These are phyloP conservation scores for Miscanthus lutarioriparius DNA, from an alignment of 176 grass and related monocot genomes.

Conservation along the genomic window DNA sequence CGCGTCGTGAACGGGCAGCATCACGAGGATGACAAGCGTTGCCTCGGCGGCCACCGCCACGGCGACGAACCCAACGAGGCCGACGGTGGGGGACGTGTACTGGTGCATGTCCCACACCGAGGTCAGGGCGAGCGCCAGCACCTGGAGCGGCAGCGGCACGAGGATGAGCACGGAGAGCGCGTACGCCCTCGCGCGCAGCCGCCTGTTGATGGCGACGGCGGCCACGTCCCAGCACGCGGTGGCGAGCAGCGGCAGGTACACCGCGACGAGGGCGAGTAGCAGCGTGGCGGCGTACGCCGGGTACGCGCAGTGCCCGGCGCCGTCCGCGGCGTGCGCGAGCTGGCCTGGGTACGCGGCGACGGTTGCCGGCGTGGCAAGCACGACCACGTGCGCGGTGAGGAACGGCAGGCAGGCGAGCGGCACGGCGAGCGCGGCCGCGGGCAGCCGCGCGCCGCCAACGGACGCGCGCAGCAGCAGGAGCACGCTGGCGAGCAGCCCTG, in stretches of 20 bases:
- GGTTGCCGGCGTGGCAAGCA: conserved; percentile 10
- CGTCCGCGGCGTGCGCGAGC: conserved; percentile 1
- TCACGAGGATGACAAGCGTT: conserved; percentile 33
- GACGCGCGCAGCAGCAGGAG: conserved; percentile 46
- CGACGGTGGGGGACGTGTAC: conserved; percentile 18
- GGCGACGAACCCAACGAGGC: conserved; percentile 21
- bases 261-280: conserved; percentile 26
- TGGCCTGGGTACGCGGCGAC: conserved; percentile 15
- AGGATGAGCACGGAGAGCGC: conserved; percentile 35
- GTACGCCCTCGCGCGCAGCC: conserved; percentile 33
- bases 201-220: conserved; percentile 47
- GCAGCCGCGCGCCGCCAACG: background rate
- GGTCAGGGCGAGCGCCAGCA: conserved; percentile 29
- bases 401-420: conserved; percentile 43
- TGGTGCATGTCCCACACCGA: conserved; percentile 28
- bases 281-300: conserved; percentile 41
- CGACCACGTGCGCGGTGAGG: conserved; percentile 17
- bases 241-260: conserved; percentile 43
- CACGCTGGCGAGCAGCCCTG: conserved; percentile 30
- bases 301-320: conserved; percentile 36
- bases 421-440: conserved; percentile 5
- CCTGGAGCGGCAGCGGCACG: conserved; percentile 39
- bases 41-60: background rate
- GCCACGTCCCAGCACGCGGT: conserved; percentile 42
- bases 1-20: conserved; percentile 39